These are phyloP conservation scores for Ceratocystis huliohia DNA, from an alignment of 2,329 filamentous ascomycete species.

Conservation along the genomic window DNA sequence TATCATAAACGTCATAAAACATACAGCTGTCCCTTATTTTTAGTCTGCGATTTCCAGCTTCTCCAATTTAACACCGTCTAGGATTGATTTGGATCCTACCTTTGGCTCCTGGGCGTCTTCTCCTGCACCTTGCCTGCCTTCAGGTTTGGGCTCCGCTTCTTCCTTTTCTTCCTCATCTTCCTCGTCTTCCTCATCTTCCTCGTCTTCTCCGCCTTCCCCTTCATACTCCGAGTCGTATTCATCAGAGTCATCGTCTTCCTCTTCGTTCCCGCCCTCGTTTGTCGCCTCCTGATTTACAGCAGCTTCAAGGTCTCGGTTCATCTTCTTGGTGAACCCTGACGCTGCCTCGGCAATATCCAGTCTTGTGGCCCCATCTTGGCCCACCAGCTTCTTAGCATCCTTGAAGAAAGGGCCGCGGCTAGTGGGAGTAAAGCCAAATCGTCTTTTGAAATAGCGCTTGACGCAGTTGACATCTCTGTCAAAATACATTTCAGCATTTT, in stretches of 20 bases:
- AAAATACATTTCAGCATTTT: constrained; percentile 94
- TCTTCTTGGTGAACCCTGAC: constrained; percentile 91
- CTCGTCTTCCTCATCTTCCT: constrained; percentile 25
- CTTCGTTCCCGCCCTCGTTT: constrained; percentile 30
- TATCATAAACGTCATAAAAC: constrained; percentile 23
- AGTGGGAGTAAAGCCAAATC: constrained; percentile 77
- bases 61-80: constrained; percentile 24
- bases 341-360: constrained; percentile 83
- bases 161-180: constrained; percentile 23
- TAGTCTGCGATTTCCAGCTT: constrained; percentile 21
- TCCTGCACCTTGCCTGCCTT: constrained; percentile 22
- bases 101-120: constrained; percentile 12
- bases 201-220: constrained; percentile 26
- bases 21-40: constrained; percentile 15
- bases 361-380: constrained; percentile 51
- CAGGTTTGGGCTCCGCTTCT: constrained; percentile 17
- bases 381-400: constrained; percentile 64
- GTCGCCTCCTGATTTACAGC: constrained; percentile 65
- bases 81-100: constrained; percentile 17
- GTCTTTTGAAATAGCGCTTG: constrained; percentile 81
- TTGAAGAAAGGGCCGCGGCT: constrained; percentile 74
- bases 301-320: constrained; percentile 82
- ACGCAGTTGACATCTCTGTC: constrained; percentile 91
- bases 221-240: constrained; percentile 25
- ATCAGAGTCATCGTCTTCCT: constrained; percentile 28